Evolutionary conservation across 805 yeast species (phyloP), one percentile per base, ranked within the genome.

Genomic region (Candida quercuum): DNA sequence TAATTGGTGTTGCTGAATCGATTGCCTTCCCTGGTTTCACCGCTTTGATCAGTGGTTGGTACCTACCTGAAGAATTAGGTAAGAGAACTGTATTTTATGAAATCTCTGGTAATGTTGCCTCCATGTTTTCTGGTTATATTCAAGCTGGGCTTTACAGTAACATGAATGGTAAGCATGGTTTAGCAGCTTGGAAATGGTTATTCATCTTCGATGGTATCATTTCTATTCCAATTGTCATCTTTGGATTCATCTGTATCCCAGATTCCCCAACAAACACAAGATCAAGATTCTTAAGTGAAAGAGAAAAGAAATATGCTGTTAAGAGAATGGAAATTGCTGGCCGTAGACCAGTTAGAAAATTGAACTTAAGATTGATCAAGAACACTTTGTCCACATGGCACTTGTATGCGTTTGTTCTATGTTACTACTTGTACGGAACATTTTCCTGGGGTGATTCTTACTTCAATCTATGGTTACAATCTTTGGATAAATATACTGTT

Each of bases 1-100:
- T 71, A 33, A 65, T 72, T 35, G 78, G 77, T 21, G 56, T 67
- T 10, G 63, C 65, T 45, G 76, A 72, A 46, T 64, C 73, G 1
- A 65, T 67, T 13, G 61, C 52, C 46, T 52, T 68, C 59, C 77
- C 77, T 1, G 72, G 74, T 21, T 52, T 50, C 2, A 41, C 48
- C 21, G 50, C 37, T n/a, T 40, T 60, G 35, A 41, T 57, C 19
- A 53, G 56, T 22, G 57, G 67, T 20, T 69, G 71, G 72, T 70
- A 68, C 45, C 53, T 51, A 31, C 60, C 68, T 17, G 57, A 53
- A 24, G 77, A 72, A 51, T 52, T 70, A 22, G 52, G 65, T 16
- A 61, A 73, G 45, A 57, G 77, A 46, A 67, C 68, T 11, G 70
- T 66, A 16, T 53, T 66, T 29, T 69, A 64, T 51, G 65, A 63